Base-by-base conservation (phyloP, 192 early-diverging fungal species). In the Coemansia pectinata region DNA sequence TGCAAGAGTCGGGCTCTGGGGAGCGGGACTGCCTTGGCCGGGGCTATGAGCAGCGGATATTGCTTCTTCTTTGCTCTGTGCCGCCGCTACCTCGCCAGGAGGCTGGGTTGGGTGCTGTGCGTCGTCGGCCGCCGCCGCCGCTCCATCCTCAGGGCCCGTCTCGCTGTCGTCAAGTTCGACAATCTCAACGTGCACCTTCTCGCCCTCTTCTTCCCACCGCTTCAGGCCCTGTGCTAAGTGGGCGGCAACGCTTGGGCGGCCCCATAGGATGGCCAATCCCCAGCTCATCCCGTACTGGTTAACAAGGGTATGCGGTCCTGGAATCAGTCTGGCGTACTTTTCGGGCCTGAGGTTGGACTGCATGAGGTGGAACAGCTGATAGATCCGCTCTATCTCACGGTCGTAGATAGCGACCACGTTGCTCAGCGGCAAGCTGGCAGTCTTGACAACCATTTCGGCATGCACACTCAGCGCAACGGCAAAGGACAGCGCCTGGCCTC, bases 321-420 rank as follows among this genome's bases (percentile, higher is more conserved):
- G 80, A n/a, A 83, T 62, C 33, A 83, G 69, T 44, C 53, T 72
- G 61, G 66, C 66, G 23, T 77, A 83, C 27, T 53, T 67, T 31
- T 77, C 76, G 5, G 76, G 66, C 65, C 67, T 73, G 38, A 83
- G 72, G 63, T 83, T 77, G 41, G 72, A 77, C 19, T 57, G 62
- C 10, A 83, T 63, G 23, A 83, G 67, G 36, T 83, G 62, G 40
- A 77, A 78, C 36, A 83, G 72, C 75, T 83, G 80, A 41, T 78
- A 66, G n/a, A 78, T 57, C 14, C 76, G 75, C 76, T 83, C 80
- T 31, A 77, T 48, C 63, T 83, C 80, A 21, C 80, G 80, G 52
- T 83, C 80, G 45, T 83, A 83, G 41, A 83, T 71, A 10, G 66
- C 62, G 41, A 78, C 48, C 40, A 74, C 53, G 63, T 74, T 77